Conservation (phyloP, 2,329 filamentous ascomycete genomes). For the Malbranchea zuffiana region DNA sequence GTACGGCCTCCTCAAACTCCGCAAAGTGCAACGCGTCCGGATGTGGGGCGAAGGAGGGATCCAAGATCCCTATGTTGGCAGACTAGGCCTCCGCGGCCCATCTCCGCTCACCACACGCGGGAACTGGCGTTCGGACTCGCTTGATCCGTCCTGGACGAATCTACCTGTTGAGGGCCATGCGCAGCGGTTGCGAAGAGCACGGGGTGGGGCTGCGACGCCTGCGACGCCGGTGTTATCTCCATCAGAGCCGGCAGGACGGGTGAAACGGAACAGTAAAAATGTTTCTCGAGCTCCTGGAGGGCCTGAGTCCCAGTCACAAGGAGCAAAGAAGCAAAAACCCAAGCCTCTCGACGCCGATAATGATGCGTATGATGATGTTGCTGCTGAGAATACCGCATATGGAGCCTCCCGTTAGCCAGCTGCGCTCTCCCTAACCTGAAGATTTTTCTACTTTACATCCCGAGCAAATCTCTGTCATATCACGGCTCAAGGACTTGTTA, state of each 20-base stretch:
- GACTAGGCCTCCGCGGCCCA: slow-evolving; percentile 7
- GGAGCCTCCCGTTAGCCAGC: no score
- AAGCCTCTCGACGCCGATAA: no score
- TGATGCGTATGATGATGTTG: no score
- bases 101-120: slow-evolving; percentile 4
- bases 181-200: slow-evolving; percentile 9
- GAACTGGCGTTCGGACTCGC: slow-evolving; percentile 13
- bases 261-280: not conserved
- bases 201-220: slow-evolving; percentile 6
- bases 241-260: not conserved
- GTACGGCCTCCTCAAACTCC: slow-evolving; percentile 73
- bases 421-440: no score
- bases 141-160: slow-evolving; percentile 9
- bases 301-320: no score
- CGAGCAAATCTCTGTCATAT: no score
- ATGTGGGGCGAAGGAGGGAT: slow-evolving; percentile 59
- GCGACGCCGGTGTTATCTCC: not conserved
- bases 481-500: not conserved
- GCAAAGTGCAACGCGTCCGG: slow-evolving; percentile 74
- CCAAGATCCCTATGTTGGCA: slow-evolving; percentile 11
- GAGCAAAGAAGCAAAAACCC: no score
- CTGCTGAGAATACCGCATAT: no score
- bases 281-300: no score
- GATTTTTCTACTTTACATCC: no score
- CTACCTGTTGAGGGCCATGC: slow-evolving; percentile 11